Percentiles rank a stretch among this genome's conserved stretches.
Conservation (phyloP, 2,329 filamentous ascomycete genomes). For the Sarocladium oryzae region DNA sequence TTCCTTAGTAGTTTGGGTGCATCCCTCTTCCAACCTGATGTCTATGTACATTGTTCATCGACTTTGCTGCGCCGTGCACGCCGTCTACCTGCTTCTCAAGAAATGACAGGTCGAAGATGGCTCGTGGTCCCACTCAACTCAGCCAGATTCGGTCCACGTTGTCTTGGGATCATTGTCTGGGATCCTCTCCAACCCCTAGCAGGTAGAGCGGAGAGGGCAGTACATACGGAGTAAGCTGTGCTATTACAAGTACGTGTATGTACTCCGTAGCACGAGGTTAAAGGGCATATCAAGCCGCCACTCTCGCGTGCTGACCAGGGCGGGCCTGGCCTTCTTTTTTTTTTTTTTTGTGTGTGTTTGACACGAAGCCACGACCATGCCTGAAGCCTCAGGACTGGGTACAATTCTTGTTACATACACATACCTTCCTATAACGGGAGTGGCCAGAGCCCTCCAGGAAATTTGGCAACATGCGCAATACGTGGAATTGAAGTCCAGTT, state of each 20-base stretch:
- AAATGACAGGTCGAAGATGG: too few relatives aligned
- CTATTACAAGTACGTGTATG: too few relatives aligned
- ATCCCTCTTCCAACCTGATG: too few relatives aligned
- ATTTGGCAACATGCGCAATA: too few relatives aligned
- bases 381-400: background rate
- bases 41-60: too few relatives aligned
- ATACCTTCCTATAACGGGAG: constrained; percentile 1
- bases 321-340: too few relatives aligned
- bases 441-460: too few relatives aligned
- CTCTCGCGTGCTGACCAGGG: background rate
- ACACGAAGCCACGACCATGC: background rate
- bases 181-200: background rate
- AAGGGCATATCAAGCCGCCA: background rate
- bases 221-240: background rate
- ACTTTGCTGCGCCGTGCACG: too few relatives aligned
- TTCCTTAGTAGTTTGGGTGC: too few relatives aligned
- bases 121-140: background rate
- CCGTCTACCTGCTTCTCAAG: too few relatives aligned
- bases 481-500: background rate
- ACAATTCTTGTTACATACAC: background rate
- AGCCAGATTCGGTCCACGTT: background rate
- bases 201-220: background rate
- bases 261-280: too few relatives aligned
- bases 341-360: too few relatives aligned
- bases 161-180: background rate